Evolutionary conservation across 2,329 filamentous ascomycete species (phyloP), one percentile per base, ranked within the genome.

Genomic region (Penicillium sp.): DNA sequence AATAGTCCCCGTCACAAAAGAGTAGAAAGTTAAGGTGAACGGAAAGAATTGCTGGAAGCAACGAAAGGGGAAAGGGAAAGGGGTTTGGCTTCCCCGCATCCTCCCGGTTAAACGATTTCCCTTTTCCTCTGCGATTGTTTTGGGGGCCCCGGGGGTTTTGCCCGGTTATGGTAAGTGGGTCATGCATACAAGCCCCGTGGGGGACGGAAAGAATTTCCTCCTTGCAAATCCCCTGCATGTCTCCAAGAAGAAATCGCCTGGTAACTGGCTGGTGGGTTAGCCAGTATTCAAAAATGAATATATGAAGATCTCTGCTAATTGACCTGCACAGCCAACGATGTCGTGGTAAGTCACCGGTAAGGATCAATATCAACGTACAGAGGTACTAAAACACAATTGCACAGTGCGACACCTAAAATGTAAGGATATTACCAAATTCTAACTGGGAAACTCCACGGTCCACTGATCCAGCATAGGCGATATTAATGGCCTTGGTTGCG

Each of bases 391-490:
- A 23, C 12, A 15, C 37, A 39, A 39, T 40, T 41, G 5, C 4
- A 9, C 34, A 66, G 65, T 35, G 27, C 65, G 64, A 3, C 64
- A 67, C 56, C 44, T 66, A 15, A 67, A 57, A 55, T 67, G 64
- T 66, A 46, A 16, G 59, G 44, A 29, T 12, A 29, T 12, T 5
- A 3, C 10, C 15, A 21, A 29, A 8, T 38, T 6, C 2, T 12
- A 12, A 31, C 29, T 12, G 10, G 4, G 4, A 13, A 12, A 16
- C 25, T 6, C 6, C 12, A 12, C 7, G 5, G 3, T 46, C 18
- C 3, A 18, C 10, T 37, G 4, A 27, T 23, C 37, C 52, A 27
- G 60, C 18, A n/a, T 23, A 67, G 65, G 65, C 18, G 64, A 67
- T 25, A 31, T 56, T 6, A 29, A 61, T 10, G 42, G 52, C 10